Base-by-base conservation (phyloP, 257 asterid species). In the Solanum arcanum region DNA sequence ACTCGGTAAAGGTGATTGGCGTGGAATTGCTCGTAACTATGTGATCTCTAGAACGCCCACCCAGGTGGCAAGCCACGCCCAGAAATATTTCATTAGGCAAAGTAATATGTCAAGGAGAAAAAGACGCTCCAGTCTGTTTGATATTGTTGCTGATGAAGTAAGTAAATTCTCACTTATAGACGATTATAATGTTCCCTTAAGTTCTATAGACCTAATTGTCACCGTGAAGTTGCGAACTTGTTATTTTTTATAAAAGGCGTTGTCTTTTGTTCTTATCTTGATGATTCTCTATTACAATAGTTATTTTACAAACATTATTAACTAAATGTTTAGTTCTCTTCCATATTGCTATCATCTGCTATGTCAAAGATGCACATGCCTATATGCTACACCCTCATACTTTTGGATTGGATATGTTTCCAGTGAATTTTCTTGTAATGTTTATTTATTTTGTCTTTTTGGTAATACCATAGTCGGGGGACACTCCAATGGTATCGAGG, bases 1-100 rank as follows among this genome's bases (percentile, higher is more conserved):
- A 94, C 98, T 97, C 14, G 99, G 99, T 66, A 97, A 97, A 93
- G 99, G 99, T 42, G 99, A 97, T 86, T 97, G 99, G 99, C 98
- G 99, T 81, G 99, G 99, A 86, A 97, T 97, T 91, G 97, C 99
- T 41, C 95, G 99, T 18, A 95, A 93, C 90, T 97, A 92, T 86
- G 99, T 97, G 21, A 90, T 96, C 84, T 86, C 99, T 31, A 93
- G 99, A 90, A 97, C 99, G 1, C 99, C 99, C 68, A 97, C 99
- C 70, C 99, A 97, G 92, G 99, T 97, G 27, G 99, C 99, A 68
- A 97, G 99, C 91, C 99, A 97, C 69, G 99, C 99, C 81, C 99
- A 97, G 78, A 97, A 97, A 84, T 96, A 96, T 91, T 97, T 97
- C 92, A 96, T 97, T 87, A 91, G 99, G 91, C 99, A 97, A 91